phyloP scores from a whole-genome alignment of 169 alveolate genomes.

The Eimeria zaria region DNA sequence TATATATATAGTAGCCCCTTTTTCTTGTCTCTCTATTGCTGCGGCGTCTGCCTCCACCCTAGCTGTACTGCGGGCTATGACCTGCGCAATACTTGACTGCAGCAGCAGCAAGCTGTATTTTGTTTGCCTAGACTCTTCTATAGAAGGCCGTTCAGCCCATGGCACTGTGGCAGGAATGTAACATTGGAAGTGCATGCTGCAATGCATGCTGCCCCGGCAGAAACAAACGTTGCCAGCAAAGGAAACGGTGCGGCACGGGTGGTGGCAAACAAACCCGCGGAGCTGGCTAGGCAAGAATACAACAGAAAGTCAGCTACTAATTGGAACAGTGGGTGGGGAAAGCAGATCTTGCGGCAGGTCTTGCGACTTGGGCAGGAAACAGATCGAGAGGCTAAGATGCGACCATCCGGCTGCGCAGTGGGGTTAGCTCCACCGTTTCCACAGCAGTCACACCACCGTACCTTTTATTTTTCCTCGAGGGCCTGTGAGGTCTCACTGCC shows the following conservation, averaged over 20 bases:
- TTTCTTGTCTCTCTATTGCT: background rate
- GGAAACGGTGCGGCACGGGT: background rate
- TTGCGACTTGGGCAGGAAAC: background rate
- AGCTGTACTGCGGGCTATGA: background rate
- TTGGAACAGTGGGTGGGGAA: too few species aligned
- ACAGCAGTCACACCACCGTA: background rate
- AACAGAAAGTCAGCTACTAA: background rate
- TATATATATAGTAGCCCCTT: background rate
- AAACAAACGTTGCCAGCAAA: background rate
- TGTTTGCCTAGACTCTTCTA: background rate
- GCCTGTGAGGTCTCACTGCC: background rate
- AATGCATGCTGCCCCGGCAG: background rate
- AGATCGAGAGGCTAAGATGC: background rate
- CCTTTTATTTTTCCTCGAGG: background rate
- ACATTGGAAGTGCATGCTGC: too few species aligned
- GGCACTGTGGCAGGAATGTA: background rate
- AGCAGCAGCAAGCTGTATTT: background rate
- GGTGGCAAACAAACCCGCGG: background rate
- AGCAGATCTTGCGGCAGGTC: background rate
- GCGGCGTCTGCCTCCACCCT: background rate
- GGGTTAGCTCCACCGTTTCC: background rate
- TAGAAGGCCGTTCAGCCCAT: background rate
- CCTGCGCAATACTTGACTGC: background rate
- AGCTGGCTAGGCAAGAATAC: background rate
- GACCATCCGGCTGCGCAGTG: background rate